Evolutionary conservation across 805 yeast genomes (phyloP), one percentile per base, ranked within the genome.

Genomic region (Yamadazyma scolyti): DNA sequence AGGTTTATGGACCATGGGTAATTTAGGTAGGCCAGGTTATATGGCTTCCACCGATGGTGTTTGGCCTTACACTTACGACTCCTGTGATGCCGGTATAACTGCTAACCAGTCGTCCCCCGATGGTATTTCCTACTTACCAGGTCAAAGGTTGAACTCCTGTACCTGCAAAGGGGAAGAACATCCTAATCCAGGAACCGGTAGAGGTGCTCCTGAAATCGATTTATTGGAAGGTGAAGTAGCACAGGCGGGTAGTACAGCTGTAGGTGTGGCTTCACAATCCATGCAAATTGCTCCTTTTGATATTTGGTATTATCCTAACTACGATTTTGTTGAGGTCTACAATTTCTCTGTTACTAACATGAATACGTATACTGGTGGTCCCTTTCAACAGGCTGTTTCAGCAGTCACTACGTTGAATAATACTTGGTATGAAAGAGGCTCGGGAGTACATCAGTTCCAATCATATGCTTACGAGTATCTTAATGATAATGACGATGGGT

Each of bases 271-370:
- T 1, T 86, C 97, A 4, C 98, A 90, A 59, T 87, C 97, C 3
- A 59, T 82, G 51, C 97, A 90, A 67, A 63, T 87, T 40, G 97
- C 97, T 11, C 97, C 97, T 7, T 77, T 77, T 53, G 97, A 90
- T 58, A 80, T 88, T 42, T 90, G 97, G 97, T 90, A 85, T 54
- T 71, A 74, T 52, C 96, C 96, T 4, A 95, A 90, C 59, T 88
- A 88, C 57, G 75, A 78, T 44, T 89, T 72, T 49, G 56, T 88
- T 32, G 89, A 79, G 51, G 65, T 90, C 40, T 65, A 82, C 58
- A 86, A 90, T 60, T 43, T 45, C 15, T 62, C 83, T 0, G 64
- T 82, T 25, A 83, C 96, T 2, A 54, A 79, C 9, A 84, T 88
- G 89, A 90, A 89, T 56, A 69, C 86, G 1, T 89, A 86, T 59